Evolutionary conservation across 2,329 filamentous ascomycete genomes (phyloP).

Genomic region (Calonectria ilicicola): DNA sequence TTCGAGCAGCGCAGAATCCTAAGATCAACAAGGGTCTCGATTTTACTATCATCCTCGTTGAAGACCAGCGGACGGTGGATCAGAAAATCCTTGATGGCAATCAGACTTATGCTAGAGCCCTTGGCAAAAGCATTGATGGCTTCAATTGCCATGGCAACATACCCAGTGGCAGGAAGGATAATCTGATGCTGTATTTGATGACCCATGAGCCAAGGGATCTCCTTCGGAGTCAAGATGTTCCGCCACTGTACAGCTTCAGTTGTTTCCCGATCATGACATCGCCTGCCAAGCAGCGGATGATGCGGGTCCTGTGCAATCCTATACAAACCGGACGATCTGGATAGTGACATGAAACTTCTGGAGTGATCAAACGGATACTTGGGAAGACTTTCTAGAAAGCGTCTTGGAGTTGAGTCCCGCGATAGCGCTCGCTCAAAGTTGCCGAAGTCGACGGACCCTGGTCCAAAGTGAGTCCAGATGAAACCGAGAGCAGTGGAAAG

Average conservation of each 20-base stretch:
- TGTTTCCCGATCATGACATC: background rate
- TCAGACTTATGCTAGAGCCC: background rate
- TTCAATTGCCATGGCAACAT: slow-evolving; percentile 52
- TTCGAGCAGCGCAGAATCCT: background rate
- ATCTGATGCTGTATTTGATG: slow-evolving; percentile 49
- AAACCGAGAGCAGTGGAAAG: background rate
- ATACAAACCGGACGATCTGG: background rate
- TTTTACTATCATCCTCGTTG: background rate
- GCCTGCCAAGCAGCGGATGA: background rate
- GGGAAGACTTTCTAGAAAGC: background rate
- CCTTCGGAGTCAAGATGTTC: slow-evolving; percentile 5
- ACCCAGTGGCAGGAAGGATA: slow-evolving; percentile 54
- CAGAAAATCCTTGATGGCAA: background rate
- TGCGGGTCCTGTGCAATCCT: background rate
- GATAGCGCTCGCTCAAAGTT: background rate
- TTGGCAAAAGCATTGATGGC: background rate
- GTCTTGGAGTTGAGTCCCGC: background rate
- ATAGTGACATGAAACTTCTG: background rate
- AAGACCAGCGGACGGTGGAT: background rate
- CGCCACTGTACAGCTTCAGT: background rate
- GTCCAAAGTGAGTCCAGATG: background rate
- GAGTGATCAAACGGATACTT: background rate
- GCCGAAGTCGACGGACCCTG: background rate
- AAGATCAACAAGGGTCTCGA: background rate
- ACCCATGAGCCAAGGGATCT: slow-evolving; percentile 53